Conservation (phyloP, 208 protist genomes). For the Leishmania arabica region DNA sequence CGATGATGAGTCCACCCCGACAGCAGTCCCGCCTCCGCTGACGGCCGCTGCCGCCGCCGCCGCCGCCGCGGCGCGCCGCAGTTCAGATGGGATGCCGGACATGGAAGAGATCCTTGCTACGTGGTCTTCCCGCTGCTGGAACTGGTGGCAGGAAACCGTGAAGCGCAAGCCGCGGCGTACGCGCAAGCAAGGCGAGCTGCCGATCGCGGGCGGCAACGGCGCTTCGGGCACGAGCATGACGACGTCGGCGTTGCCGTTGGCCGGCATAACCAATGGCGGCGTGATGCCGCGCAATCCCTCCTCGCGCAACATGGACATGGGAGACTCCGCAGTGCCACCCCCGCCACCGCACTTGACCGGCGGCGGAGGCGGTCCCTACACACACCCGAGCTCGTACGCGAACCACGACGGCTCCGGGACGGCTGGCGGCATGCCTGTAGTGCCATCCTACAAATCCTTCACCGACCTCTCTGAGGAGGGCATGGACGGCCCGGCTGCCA, state of each 20-base stretch:
- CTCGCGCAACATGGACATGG: conserved; percentile 22
- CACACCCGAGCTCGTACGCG: conserved; percentile 18
- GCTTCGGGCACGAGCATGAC: conserved; percentile 3
- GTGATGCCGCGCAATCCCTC: conserved; percentile 17
- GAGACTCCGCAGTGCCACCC: neutral
- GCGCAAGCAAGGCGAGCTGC: conserved; percentile 31
- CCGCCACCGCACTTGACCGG: conserved; percentile 19
- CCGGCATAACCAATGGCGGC: conserved; percentile 9
- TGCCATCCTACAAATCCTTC: conserved; percentile 35
- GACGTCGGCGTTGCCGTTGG: conserved; percentile 21
- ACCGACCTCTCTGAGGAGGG: conserved; percentile 36
- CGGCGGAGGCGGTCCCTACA: conserved; percentile 18
- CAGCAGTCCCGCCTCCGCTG: neutral
- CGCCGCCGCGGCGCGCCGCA: conserved; percentile 11
- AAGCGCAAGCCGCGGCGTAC: conserved; percentile 37
- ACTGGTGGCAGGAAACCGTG: conserved; percentile 42
- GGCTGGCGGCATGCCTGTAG: conserved; percentile 20
- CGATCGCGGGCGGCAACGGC: neutral
- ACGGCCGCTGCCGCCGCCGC: neutral
- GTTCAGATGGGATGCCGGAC: conserved; percentile 16
- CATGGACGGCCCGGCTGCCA: conserved; percentile 15
- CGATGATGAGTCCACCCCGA: conserved; percentile 13
- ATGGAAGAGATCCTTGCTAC: conserved; percentile 25
- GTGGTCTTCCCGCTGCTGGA: conserved; percentile 36
- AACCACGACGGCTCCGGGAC: conserved; percentile 8